Conservation (phyloP, 2,329 filamentous ascomycete genomes). For the Lecanicillium sp. region DNA sequence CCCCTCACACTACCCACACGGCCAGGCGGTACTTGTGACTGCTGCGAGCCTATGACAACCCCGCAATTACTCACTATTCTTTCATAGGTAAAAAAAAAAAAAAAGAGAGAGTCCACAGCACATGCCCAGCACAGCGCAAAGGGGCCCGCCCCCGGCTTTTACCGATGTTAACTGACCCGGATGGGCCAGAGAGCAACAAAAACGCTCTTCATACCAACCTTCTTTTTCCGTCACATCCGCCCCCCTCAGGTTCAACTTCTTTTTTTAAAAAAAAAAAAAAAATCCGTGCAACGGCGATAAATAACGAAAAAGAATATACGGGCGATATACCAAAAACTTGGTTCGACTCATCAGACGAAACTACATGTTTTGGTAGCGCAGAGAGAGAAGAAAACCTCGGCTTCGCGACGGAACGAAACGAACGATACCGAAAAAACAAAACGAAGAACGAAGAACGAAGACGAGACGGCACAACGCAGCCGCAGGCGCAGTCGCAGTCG, state of each 20-base stretch:
- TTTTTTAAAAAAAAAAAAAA: not conserved
- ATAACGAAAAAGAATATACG: too few relatives aligned
- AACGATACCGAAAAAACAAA: too few relatives aligned
- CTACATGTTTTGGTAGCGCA: too few relatives aligned
- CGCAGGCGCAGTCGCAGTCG: too few relatives aligned
- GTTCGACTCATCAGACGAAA: too few relatives aligned
- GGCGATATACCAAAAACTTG: too few relatives aligned
- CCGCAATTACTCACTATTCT: slow-evolving; percentile 27
- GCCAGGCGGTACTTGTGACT: too few relatives aligned
- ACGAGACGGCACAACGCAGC: too few relatives aligned
- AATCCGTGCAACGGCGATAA: not conserved
- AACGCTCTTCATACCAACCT: not conserved
- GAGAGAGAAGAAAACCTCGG: too few relatives aligned
- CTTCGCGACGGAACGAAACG: too few relatives aligned
- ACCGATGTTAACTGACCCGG: slow-evolving; percentile 15
- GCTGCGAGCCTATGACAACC: slow-evolving; percentile 27
- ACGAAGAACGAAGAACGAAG: too few relatives aligned
- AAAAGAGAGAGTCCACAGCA: not conserved
- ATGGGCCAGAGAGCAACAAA: not conserved
- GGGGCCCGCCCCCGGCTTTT: slow-evolving; percentile 20
- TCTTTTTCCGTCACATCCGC: not conserved
- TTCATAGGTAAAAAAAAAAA: not conserved
- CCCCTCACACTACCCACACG: too few relatives aligned
- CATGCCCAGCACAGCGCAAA: not conserved
- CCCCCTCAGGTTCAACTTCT: not conserved